Percentiles rank a stretch among this genome's conserved stretches.
phyloP scores from a whole-genome alignment of 345 rosid genomes.

The Excoecaria agallocha region DNA sequence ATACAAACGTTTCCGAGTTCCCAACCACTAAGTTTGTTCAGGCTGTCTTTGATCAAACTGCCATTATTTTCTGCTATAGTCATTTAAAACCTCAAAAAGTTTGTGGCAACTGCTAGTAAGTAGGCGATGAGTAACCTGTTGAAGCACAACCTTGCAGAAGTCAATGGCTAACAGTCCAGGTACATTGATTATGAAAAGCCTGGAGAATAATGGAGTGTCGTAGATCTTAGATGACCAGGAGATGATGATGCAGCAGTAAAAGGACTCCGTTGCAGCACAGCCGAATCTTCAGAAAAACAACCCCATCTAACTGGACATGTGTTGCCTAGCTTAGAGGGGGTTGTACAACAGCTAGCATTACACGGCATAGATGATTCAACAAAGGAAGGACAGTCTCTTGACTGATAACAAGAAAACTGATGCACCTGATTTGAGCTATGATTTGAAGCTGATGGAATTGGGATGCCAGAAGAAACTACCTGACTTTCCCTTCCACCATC shows the following conservation, averaged over 20 bases:
- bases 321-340: slow-evolving; percentile 29
- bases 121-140: slow-evolving; percentile 12
- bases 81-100: slow-evolving; percentile 9
- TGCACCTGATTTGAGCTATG: slow-evolving; percentile 25
- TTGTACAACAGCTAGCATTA: slow-evolving; percentile 20
- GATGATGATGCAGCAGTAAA: slow-evolving; percentile 35
- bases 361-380: slow-evolving; percentile 21
- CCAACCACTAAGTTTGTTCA: slow-evolving; percentile 11
- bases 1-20: slow-evolving; percentile 27
- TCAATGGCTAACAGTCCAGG: slow-evolving; percentile 6
- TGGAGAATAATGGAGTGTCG: slow-evolving; percentile 37
- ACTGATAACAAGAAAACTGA: slow-evolving; percentile 33
- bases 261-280: slow-evolving; percentile 35
- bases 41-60: slow-evolving; percentile 19
- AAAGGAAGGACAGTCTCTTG: slow-evolving; percentile 29
- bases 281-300: slow-evolving; percentile 37
- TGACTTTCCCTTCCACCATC: slow-evolving; percentile 29
- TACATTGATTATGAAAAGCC: slow-evolving; percentile 36
- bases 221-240: slow-evolving; percentile 31
- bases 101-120: background rate
- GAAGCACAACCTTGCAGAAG: slow-evolving; percentile 10
- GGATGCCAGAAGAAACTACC: slow-evolving; percentile 27
- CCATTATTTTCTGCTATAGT: slow-evolving; percentile 21
- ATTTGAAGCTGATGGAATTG: slow-evolving; percentile 19
- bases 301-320: slow-evolving; percentile 41